Evolutionary conservation across 768 basidiomycete species (phyloP), one percentile per base, ranked within the genome.

Genomic region (Candolleomyces efflorescens): DNA sequence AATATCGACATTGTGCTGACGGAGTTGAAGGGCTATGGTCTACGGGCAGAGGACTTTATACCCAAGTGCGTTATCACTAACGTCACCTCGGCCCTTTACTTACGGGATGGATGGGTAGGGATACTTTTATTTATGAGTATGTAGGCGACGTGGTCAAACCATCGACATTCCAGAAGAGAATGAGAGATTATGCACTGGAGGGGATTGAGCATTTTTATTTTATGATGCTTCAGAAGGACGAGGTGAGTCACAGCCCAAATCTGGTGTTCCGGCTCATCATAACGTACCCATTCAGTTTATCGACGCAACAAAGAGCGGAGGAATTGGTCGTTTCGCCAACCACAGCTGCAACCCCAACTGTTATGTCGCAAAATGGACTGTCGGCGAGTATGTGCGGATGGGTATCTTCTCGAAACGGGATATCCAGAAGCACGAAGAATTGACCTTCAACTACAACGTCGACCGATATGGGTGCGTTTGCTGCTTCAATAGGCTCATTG

Each of bases 391-490:
- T 64, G 85, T 98, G 60, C 87, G 97, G 37, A 98, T 98, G 96
- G 97, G 95, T 46, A 98, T 98, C 64, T 99, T 98, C 66, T 87
- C 96, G n/a, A 93, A 87, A 65, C 81, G 92, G 44, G 62, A 78
- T 54, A 87, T 98, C 62, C 71, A 80, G 68, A 83, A 82, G 67
- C 71, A 91, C 60, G 94, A 97, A 67, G 95, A 98, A 71, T 72
- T 98, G 64, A 98, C 97, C 0, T 98, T 98, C 78, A 98, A 99
- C 73, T 99, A 99, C 70, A 99, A 99, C 69, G 97, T 98, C 41
- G 97, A 98, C 71, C 92, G 97, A 58, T 99, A 99, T 66, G 97
- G 96, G 96, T 95, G 59, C 50, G 88, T 77, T 27, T 3, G 52
- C 10, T 17, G 27, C 44, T 50, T 45, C 44, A 37, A 5, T 49